Evolutionary conservation across 2,329 filamentous ascomycete species (phyloP).

Genomic region (Plenodomus lindquistii): DNA sequence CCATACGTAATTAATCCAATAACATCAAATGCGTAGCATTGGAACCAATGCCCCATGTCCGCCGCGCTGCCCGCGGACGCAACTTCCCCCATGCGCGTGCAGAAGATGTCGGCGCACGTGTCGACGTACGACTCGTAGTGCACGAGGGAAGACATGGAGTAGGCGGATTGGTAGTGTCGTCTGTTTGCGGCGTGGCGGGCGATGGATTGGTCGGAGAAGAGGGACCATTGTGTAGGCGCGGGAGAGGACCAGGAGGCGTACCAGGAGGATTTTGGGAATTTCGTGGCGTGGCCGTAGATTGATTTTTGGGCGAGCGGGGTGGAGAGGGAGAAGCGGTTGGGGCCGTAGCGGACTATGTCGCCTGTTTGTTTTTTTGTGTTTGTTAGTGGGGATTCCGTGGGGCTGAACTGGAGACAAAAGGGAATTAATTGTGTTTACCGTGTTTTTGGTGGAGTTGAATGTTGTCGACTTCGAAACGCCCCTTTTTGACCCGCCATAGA

Average conservation of each 20-base stretch:
- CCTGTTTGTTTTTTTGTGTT: conserved; percentile 3
- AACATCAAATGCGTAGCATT: conserved; percentile 48
- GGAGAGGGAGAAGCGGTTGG: conserved; percentile 12
- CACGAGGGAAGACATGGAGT: conserved; percentile 32
- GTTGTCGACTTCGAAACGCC: conserved; percentile 8
- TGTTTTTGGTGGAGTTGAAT: conserved; percentile 16
- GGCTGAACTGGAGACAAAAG: not conserved
- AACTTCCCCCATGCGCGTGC: conserved; percentile 32
- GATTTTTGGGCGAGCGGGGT: conserved; percentile 12
- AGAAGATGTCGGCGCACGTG: conserved; percentile 40
- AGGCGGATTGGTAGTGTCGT: conserved; percentile 27
- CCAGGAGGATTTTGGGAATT: conserved; percentile 25
- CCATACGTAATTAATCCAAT: conserved; percentile 34
- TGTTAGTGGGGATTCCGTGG: not conserved
- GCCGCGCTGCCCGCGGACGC: conserved; percentile 11
- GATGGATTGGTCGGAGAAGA: conserved; percentile 47
- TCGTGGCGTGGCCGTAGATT: conserved; percentile 23
- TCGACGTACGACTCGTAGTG: conserved; percentile 47
- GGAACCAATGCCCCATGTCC: conserved; percentile 34
- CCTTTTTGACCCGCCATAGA: conserved; percentile 9
- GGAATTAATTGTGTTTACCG: conserved; percentile 3
- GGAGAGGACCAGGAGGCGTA: conserved; percentile 18
- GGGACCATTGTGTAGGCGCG: conserved; percentile 31
- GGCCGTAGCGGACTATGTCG: conserved; percentile 10
- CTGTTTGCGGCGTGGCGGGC: conserved; percentile 42